Evolutionary conservation across 768 basidiomycete species (phyloP), one percentile per base, ranked within the genome.

Genomic region (Fibroporia radiculosa): DNA sequence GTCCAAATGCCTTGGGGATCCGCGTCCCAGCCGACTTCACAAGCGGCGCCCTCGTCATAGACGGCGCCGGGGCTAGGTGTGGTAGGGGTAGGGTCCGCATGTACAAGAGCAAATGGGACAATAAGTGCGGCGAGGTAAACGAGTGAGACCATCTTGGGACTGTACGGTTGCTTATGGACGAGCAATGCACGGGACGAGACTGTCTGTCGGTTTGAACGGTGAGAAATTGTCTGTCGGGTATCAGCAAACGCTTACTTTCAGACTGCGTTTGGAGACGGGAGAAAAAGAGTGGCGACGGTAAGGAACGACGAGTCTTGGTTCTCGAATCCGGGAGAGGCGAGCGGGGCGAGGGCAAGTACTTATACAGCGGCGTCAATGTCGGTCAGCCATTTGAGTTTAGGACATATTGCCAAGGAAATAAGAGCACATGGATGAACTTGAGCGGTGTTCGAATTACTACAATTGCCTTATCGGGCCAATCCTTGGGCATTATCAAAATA

Each of bases 1-100:
- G 74, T 79, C 89, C 89, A 92, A 13, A 49, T 51, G 18, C 78
- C 78, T 12, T 73, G 71, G 4, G 63, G 45, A 56, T 88, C 86
- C 6, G 66, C 70, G 1, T 56, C 56, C 88, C 89, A 92, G 10
- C 59, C 54, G 33, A 82, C 68, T 23, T 58, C 52, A 56, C 87
- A 91, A 3, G 64, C 56, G 8, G 60, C 39, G 16, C 85, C 86
- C 43, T 73, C 66, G 32, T 75, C 74, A 68, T 73, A 84, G 20
- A 71, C 55, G 33, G 71, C 65, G 32, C 76, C 76, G 6, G 84
- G 83, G 6, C 69, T 68, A 19, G 89, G 86, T 20, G 62, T 69
- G 40, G 56, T 71, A 32, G 89, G 88, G 6, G 50, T 60, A 14
- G 79, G 77, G 29, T 78, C 75, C 13, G 83, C 84, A 40, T 61